phyloP scores from a whole-genome alignment of 1,284 basidiomycete species.

The Leccinum colubrinum region DNA sequence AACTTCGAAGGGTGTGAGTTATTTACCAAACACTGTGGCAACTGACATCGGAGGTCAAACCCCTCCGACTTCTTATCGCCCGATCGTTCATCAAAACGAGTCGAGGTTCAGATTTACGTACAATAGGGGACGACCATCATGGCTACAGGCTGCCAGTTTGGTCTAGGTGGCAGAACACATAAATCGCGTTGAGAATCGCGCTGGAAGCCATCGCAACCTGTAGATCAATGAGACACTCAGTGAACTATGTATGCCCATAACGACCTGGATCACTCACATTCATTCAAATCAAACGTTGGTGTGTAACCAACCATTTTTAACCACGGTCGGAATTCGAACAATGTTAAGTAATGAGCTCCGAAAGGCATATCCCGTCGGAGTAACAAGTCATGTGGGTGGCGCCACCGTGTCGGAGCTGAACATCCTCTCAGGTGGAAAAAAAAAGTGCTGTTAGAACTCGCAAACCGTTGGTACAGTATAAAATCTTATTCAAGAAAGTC shows the following conservation, averaged over 20 bases:
- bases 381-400: not conserved
- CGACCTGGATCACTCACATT: not conserved
- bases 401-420: not conserved
- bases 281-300: not conserved
- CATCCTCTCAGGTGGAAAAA: not conserved
- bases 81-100: slow-evolving; percentile 3
- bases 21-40: slow-evolving; percentile 10
- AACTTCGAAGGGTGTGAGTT: not conserved
- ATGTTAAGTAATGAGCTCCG: not conserved
- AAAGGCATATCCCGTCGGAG: not conserved
- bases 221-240: not conserved
- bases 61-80: slow-evolving; percentile 23
- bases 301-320: not conserved
- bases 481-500: not conserved
- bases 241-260: not conserved
- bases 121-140: not conserved
- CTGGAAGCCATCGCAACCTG: not conserved
- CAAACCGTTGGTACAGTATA: not conserved
- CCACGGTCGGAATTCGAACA: not conserved
- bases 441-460: not conserved
- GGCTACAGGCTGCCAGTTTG: not conserved
- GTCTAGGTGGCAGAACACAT: not conserved
- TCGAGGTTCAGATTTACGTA: slow-evolving; percentile 4
- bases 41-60: slow-evolving; percentile 22
- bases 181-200: not conserved